Evolutionary conservation across 2,329 filamentous ascomycete genomes (phyloP), one percentile per base, ranked within the genome.

Genomic region (Chaetomium sp.): DNA sequence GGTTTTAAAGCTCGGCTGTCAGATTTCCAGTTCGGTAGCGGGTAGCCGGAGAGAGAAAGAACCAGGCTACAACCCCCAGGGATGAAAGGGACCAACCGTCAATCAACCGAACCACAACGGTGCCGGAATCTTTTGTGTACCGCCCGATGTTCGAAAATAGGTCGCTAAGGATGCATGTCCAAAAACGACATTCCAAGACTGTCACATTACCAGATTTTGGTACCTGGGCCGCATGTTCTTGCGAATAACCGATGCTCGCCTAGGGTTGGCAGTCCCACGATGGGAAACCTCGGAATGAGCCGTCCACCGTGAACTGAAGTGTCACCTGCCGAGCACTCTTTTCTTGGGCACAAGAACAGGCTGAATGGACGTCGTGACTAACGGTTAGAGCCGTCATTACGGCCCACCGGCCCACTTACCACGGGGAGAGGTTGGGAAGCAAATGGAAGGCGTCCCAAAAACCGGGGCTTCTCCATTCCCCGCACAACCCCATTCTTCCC

Each of bases 401-500:
- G 29, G 12, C 21, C 51, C 51, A 54, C 58, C 9, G 29, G 12
- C 21, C 51, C 51, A 54, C 58, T 23, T 25, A 29, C 49, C 38
- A 62, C 25, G 38, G 10, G 57, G n/a, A 31, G 7, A 45, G 31
- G 16, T 35, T 23, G 33, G 31, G n/a, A 25, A 42, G 16, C 38
- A 42, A 21, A 4, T n/a, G 49, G 31, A n/a, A 38, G 19, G 16
- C n/a, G 25, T 5, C 31, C 23, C 47, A 7, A 53, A 23, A 31
- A 27, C 2, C 27, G 45, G 29, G 57, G 27, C 21, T 49, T 55
- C 45, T 21, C 60, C 51, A 57, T 47, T 16, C 60, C 60, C 54
- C 60, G 54, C 60, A 63, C 19, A 19, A 53, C 31, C 23, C 31
- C 54, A 54, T 60, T 35, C 21, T 60, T 31, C 57, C 35, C 29